Base-by-base conservation (phyloP, 208 protist genomes). In the Leishmania amazonensis region DNA sequence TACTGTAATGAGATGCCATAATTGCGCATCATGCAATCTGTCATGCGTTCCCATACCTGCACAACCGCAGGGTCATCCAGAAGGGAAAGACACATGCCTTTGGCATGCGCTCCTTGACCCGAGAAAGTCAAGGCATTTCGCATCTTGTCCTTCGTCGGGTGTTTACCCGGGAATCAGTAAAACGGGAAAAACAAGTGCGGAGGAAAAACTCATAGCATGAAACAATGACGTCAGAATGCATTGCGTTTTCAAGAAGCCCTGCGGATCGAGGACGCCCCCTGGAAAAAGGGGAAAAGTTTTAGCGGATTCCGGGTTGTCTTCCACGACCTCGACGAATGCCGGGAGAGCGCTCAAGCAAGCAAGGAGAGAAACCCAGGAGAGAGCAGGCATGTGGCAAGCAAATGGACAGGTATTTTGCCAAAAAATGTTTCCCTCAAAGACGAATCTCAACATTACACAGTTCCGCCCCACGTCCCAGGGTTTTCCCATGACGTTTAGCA, bases 61-160 rank as follows among this genome's bases (percentile, higher is more conserved):
- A 89, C 91, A 9, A 85, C 90, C 7, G 76, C 47, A 21, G 82
- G 79, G 31, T 85, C 54, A 70, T 81, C 78, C 3, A 95, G 75
- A 15, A 94, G 81, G 64, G 93, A 84, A 85, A 93, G 88, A 70
- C 88, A 87, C 94, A 98, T 97, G 0, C 88, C 89, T 76, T 93
- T 87, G n/a, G 79, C 79, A 64, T 98, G 94, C 17, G 92, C 79
- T 0, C 93, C 95, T 73, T 98, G 93, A 19, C 95, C 95, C 2
- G 92, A 96, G 75, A 98, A 98, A 3, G 96, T 84, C 2, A 97
- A 80, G 1, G 90, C 94, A 24, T 85, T 88, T 54, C 76, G 75
- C 82, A 85, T 85, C n/a, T 79, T 54, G 40, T 28, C 45, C 31
- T 58, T 13, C 31, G 9, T 9, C 45, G 47, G 68, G 35, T 28